phyloP scores from a whole-genome alignment of 768 basidiomycete genomes.

The Harrya chromipes region DNA sequence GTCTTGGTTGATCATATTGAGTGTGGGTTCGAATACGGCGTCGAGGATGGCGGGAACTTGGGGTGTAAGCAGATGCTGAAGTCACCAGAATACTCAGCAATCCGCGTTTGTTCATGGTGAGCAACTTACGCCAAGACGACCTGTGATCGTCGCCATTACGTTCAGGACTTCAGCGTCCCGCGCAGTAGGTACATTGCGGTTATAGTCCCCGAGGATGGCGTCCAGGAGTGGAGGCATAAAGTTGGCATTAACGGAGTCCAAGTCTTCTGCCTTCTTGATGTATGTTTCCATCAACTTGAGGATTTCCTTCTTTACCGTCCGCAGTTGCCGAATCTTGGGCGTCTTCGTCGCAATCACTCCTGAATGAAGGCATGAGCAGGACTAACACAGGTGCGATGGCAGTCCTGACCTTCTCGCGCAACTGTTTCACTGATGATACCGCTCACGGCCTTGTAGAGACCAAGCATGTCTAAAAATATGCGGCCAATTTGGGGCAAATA shows the following conservation, averaged over 20 bases:
- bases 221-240: slow-evolving; percentile 95
- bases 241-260: slow-evolving; percentile 86
- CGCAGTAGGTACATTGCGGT: slow-evolving; percentile 87
- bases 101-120: not conserved
- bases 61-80: slow-evolving; percentile 78
- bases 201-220: slow-evolving; percentile 97
- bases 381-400: not conserved
- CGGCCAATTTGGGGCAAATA: slow-evolving; percentile 96
- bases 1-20: slow-evolving; percentile 99
- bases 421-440: slow-evolving; percentile 94
- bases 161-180: slow-evolving; percentile 97
- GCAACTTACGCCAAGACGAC: slow-evolving; percentile 75
- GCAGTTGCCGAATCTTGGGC: slow-evolving; percentile 88
- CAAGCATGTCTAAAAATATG: slow-evolving; percentile 97
- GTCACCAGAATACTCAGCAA: slow-evolving; percentile 8
- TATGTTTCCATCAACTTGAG: slow-evolving; percentile 97
- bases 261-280: slow-evolving; percentile 94
- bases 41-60: slow-evolving; percentile 95
- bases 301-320: slow-evolving; percentile 99
- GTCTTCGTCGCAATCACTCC: slow-evolving; percentile 93
- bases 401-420: slow-evolving; percentile 67
- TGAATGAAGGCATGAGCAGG: slow-evolving; percentile 30
- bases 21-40: slow-evolving; percentile 94
- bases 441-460: slow-evolving; percentile 95
- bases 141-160: slow-evolving; percentile 93